phyloP scores from a whole-genome alignment of 1,284 basidiomycete genomes.

The Sporisorium iseilematis-ciliati region DNA sequence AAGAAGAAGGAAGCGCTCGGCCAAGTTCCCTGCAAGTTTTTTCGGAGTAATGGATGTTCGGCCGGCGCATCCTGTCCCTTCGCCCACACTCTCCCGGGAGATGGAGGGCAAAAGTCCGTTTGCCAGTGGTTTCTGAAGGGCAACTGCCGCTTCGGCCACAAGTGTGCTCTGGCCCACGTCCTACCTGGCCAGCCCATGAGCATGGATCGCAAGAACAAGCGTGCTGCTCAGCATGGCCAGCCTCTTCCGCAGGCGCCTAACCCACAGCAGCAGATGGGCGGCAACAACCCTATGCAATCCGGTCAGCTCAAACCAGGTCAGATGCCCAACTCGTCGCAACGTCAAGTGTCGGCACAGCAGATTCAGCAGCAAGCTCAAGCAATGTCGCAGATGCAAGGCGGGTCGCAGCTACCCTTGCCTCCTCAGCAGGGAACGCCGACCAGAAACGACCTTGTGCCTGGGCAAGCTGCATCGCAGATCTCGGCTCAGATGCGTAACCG shows the following conservation, averaged over 20 bases:
- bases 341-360: slow-evolving; percentile 24
- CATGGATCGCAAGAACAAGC: slow-evolving; percentile 99
- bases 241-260: slow-evolving; percentile 39
- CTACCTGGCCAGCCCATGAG: slow-evolving; percentile 84
- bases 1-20: slow-evolving; percentile 79
- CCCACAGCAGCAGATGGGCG: slow-evolving; percentile 13
- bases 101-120: slow-evolving; percentile 77
- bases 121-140: slow-evolving; percentile 91
- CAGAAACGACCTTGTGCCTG: slow-evolving; percentile 7
- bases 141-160: slow-evolving; percentile 98
- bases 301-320: slow-evolving; percentile 16
- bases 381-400: background rate
- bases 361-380: slow-evolving; percentile 16
- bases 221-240: slow-evolving; percentile 80
- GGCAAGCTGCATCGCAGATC: slow-evolving; percentile 19
- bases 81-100: slow-evolving; percentile 77
- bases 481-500: slow-evolving; percentile 16
- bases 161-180: slow-evolving; percentile 85
- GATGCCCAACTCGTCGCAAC: slow-evolving; percentile 1
- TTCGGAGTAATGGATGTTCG: slow-evolving; percentile 79
- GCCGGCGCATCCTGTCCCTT: slow-evolving; percentile 96
- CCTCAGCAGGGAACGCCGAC: slow-evolving; percentile 17
- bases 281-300: background rate
- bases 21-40: slow-evolving; percentile 99
- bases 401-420: slow-evolving; percentile 9